Evolutionary conservation across 805 yeast genomes (phyloP), one percentile per base, ranked within the genome.

Genomic region (Kluyveromyces wickerhamii): DNA sequence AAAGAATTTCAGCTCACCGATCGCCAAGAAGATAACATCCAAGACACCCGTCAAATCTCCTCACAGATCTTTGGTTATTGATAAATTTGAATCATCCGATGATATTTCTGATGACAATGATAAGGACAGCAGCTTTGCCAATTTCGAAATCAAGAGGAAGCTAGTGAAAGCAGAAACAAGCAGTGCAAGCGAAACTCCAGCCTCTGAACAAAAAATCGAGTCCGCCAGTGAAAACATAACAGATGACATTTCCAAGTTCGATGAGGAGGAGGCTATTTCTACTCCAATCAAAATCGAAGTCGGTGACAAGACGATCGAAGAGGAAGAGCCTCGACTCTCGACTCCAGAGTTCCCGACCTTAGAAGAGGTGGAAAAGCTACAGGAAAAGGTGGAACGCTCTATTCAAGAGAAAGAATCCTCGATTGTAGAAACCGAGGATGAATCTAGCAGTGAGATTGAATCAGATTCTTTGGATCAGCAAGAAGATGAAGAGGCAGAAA

Each of bases 401-500:
- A 30, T 30, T 12, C 13, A 13, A n/a, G n/a, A n/a, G 30, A 32
- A 39, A 8, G 27, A 33, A 24, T 34, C 41, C 27, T 12, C 27
- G 7, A 30, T 39, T 5, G 18, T 29, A 25, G 27, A 27, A 27
- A 5, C n/a, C n/a, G 27, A 15, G 18, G 38, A 40, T 19, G 22
- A 20, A 19, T 19, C 20, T 4, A 32, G 38, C n/a, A 35, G 19
- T 21, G 33, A 27, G 16, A 18, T 7, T 8, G 29, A 27, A 16
- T 36, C 50, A 4, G 56, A 58, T 16, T 52, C 51, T n/a, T 49
- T 49, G 7, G 44, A 42, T 16, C 59, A 43, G 26, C 47, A 47
- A n/a, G n/a, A n/a, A 27, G 40, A 42, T 12, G 49, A 48, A 21
- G 48, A 43, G 7, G 37, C 43, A n/a, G 33, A 38, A 34, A 22